Conservation (phyloP, 1,284 basidiomycete species). For the Irpex lacteus region DNA sequence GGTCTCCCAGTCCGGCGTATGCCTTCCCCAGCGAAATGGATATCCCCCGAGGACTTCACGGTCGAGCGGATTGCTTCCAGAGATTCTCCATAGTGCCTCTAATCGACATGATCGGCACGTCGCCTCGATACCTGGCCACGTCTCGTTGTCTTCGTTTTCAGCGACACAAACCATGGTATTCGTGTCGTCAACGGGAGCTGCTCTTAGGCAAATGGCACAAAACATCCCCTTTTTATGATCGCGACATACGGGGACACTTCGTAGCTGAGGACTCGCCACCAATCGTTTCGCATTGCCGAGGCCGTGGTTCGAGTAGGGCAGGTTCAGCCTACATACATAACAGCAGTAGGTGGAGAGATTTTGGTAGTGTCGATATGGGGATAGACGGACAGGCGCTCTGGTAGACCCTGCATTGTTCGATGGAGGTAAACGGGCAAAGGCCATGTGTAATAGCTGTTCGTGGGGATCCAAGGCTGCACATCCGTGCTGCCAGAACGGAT, state of each 20-base stretch:
- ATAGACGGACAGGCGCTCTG: conserved; percentile 29
- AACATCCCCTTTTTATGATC: conserved; percentile 59
- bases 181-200: conserved; percentile 44
- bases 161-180: conserved; percentile 44
- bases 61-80: conserved; percentile 43
- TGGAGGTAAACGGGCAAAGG: conserved; percentile 24
- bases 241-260: conserved; percentile 51
- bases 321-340: conserved; percentile 68
- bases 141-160: conserved; percentile 70
- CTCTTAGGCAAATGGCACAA: conserved; percentile 69
- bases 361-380: conserved; percentile 42
- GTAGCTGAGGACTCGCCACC: conserved; percentile 39
- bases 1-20: conserved; percentile 59
- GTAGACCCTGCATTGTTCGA: conserved; percentile 27
- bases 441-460: conserved; percentile 35
- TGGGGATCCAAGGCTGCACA: conserved; percentile 51
- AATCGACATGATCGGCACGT: conserved; percentile 63
- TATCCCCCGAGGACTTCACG: conserved; percentile 56
- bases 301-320: conserved; percentile 46
- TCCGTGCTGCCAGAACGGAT: conserved; percentile 60
- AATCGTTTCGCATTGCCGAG: conserved; percentile 47
- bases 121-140: conserved; percentile 59
- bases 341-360: conserved; percentile 45
- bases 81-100: conserved; percentile 61
- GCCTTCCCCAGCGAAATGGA: conserved; percentile 30